These are phyloP conservation scores for Dalechampia spathulata DNA, from an alignment of 441 rosid genomes.

Conservation along the genomic window DNA sequence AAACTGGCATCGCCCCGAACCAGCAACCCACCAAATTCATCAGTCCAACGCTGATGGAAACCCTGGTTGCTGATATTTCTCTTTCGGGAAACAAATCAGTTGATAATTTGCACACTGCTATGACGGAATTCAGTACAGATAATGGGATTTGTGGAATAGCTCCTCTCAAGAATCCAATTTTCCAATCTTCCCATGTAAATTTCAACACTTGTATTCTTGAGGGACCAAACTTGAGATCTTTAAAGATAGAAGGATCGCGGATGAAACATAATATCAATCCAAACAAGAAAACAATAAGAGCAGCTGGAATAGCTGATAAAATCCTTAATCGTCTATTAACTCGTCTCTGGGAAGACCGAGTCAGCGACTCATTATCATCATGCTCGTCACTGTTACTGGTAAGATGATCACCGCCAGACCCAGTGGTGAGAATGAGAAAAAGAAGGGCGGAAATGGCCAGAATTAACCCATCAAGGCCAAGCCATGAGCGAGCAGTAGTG, in stretches of 20 bases:
- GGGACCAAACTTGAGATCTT: constrained; percentile 57
- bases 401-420: constrained; percentile 38
- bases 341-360: constrained; percentile 5
- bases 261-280: constrained; percentile 58
- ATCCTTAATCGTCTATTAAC: constrained; percentile 29
- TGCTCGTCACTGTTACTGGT: too few species aligned
- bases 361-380: too few species aligned
- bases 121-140: constrained; percentile 66
- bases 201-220: constrained; percentile 39
- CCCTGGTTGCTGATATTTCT: constrained; percentile 54
- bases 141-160: constrained; percentile 69
- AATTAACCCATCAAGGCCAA: constrained; percentile 62
- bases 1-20: constrained; percentile 87
- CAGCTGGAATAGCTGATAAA: constrained; percentile 52
- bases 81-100: constrained; percentile 63
- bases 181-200: constrained; percentile 54
- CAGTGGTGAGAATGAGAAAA: constrained; percentile 47
- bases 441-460: constrained; percentile 49
- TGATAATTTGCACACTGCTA: constrained; percentile 65
- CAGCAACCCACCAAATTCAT: constrained; percentile 84
- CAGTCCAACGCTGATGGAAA: constrained; percentile 55
- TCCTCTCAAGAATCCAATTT: constrained; percentile 65
- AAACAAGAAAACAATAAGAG: constrained; percentile 53
- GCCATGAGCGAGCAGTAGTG: constrained; percentile 30
- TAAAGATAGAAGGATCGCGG: constrained; percentile 39